Evolutionary conservation across 1,284 basidiomycete genomes (phyloP).

Genomic region (Cutaneotrichosporon sp.): DNA sequence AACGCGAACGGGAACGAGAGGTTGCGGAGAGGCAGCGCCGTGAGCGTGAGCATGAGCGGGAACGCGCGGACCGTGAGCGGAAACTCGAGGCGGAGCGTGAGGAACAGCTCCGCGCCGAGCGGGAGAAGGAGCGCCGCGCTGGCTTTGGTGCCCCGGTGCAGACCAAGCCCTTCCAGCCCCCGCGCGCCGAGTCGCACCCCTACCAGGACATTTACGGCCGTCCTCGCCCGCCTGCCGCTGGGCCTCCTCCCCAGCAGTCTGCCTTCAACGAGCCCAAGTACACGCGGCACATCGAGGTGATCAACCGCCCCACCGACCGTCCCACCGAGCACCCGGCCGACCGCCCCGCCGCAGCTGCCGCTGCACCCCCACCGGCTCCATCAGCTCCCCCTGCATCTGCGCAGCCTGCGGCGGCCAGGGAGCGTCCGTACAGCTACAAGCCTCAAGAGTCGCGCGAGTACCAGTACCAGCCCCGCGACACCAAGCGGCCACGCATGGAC

Average conservation of each 20-base stretch:
- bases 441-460: slow-evolving; percentile 31
- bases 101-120: slow-evolving; percentile 16
- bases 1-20: slow-evolving; percentile 21
- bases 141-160: slow-evolving; percentile 24
- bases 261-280: slow-evolving; percentile 27
- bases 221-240: slow-evolving; percentile 14
- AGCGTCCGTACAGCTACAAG: slow-evolving; percentile 41
- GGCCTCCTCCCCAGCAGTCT: slow-evolving; percentile 1
- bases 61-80: slow-evolving; percentile 11
- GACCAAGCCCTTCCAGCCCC: slow-evolving; percentile 28
- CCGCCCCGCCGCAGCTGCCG: neutral
- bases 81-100: slow-evolving; percentile 11
- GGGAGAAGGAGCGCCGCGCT: slow-evolving; percentile 17
- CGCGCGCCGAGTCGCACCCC: slow-evolving; percentile 22
- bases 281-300: slow-evolving; percentile 39
- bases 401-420: slow-evolving; percentile 24
- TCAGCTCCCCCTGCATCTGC: slow-evolving; percentile 8
- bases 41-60: slow-evolving; percentile 12
- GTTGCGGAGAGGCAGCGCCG: neutral
- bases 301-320: slow-evolving; percentile 39
- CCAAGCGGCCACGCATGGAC: slow-evolving; percentile 48
- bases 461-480: slow-evolving; percentile 37
- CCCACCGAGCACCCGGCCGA: slow-evolving; percentile 10
- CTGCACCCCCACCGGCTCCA: slow-evolving; percentile 7
- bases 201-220: slow-evolving; percentile 25